phyloP scores from a whole-genome alignment of 1,284 basidiomycete species.

The Cutaneotrichosporon sp. region DNA sequence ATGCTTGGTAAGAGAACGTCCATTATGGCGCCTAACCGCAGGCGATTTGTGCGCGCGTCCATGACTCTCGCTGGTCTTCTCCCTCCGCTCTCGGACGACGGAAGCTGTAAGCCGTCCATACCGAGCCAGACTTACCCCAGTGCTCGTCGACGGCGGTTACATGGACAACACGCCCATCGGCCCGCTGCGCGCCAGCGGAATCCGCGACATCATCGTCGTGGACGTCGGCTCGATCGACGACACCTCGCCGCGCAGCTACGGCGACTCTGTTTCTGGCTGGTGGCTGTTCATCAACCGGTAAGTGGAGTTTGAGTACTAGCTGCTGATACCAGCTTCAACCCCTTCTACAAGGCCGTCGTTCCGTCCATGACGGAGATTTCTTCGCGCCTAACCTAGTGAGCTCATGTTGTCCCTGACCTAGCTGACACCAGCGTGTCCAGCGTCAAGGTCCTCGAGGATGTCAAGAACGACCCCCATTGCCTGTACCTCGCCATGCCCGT shows the following conservation, averaged over 20 bases:
- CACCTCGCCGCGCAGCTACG: conserved; percentile 88
- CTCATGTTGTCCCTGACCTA: background rate
- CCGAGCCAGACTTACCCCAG: conserved; percentile 19
- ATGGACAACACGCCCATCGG: conserved; percentile 87
- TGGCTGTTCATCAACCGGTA: conserved; percentile 90
- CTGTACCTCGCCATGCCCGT: conserved; percentile 95
- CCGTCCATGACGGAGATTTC: conserved; percentile 96
- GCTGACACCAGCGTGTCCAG: conserved; percentile 72
- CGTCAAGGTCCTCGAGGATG: conserved; percentile 89
- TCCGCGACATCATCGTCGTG: conserved; percentile 85
- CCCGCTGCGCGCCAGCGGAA: conserved; percentile 87
- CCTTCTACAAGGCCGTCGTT: conserved; percentile 73
- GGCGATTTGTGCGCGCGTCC: conserved; percentile 69
- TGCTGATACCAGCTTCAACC: conserved; percentile 57
- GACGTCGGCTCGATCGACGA: conserved; percentile 96
- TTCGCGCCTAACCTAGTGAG: conserved; percentile 88
- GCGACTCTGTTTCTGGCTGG: conserved; percentile 94
- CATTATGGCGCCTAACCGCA: conserved; percentile 24
- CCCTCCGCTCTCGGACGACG: conserved; percentile 91
- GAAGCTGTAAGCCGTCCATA: conserved; percentile 55
- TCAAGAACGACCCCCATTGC: conserved; percentile 79
- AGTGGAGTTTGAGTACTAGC: conserved; percentile 31
- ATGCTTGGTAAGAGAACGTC: conserved; percentile 65
- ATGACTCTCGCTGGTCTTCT: conserved; percentile 96
- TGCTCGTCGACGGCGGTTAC: conserved; percentile 93